Conservation (phyloP, 805 yeast genomes). For the Monosporozyma siamensis region DNA sequence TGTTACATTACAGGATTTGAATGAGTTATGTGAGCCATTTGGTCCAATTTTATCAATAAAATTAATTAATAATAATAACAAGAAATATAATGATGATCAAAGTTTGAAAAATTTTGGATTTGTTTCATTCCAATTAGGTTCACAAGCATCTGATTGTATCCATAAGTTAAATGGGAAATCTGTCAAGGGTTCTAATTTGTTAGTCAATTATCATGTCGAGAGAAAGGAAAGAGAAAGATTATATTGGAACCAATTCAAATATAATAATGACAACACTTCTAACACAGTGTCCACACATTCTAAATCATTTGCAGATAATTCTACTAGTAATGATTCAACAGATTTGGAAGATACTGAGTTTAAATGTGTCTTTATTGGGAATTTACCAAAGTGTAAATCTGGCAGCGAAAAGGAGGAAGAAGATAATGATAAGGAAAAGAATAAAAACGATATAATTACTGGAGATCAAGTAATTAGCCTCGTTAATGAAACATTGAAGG, state of each 20-base stretch:
- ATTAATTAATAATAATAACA: slow-evolving; percentile 32
- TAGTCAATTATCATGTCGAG: slow-evolving; percentile 56
- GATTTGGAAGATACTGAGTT: slow-evolving; percentile 36
- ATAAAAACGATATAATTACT: slow-evolving; percentile 15
- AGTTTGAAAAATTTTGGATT: slow-evolving; percentile 49
- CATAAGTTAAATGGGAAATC: slow-evolving; percentile 39
- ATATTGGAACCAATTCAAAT: slow-evolving; percentile 29
- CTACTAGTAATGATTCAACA: background rate
- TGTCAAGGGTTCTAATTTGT: slow-evolving; percentile 28
- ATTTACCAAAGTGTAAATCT: slow-evolving; percentile 35
- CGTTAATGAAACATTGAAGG: slow-evolving; percentile 39
- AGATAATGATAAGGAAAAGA: slow-evolving; percentile 24
- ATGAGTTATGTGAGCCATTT: slow-evolving; percentile 31
- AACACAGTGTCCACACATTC: background rate
- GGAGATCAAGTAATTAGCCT: slow-evolving; percentile 28
- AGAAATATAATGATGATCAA: slow-evolving; percentile 25
- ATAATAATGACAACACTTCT: slow-evolving; percentile 11
- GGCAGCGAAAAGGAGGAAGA: slow-evolving; percentile 13
- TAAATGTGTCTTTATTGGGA: slow-evolving; percentile 45
- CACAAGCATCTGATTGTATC: slow-evolving; percentile 56
- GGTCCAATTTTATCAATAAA: slow-evolving; percentile 40
- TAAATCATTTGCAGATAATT: no score
- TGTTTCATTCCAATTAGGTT: slow-evolving; percentile 48
- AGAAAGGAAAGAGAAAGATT: slow-evolving; percentile 47
- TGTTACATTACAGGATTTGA: slow-evolving; percentile 33